Conservation (phyloP, 192 early-diverging fungal species). For the Geranomyces variabilis region DNA sequence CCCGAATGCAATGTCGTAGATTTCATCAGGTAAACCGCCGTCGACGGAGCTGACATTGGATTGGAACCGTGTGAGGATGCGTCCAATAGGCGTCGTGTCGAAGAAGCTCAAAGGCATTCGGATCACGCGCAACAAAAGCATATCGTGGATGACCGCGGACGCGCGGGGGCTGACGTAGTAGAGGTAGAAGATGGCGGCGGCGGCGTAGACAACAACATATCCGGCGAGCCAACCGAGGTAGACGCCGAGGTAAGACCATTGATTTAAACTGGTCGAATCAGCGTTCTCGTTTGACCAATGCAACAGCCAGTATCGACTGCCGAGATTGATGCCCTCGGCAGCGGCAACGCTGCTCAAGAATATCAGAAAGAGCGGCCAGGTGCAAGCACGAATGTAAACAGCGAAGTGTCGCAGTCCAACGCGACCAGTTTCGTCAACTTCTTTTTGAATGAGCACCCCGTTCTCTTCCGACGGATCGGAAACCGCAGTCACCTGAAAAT, state of each 20-base stretch:
- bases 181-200: constrained; percentile 12
- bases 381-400: constrained; percentile 27
- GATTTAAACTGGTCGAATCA: background rate
- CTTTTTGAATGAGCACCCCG: constrained; percentile 15
- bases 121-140: constrained; percentile 5
- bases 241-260: constrained; percentile 5
- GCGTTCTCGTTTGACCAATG: constrained; percentile 28
- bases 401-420: constrained; percentile 9
- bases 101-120: constrained; percentile 79
- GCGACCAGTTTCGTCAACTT: constrained; percentile 14
- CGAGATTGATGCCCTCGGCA: constrained; percentile 32
- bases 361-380: constrained; percentile 9
- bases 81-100: constrained; percentile 68
- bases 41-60: constrained; percentile 61
- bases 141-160: constrained; percentile 3
- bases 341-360: constrained; percentile 18
- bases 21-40: constrained; percentile 34
- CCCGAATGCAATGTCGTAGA: constrained; percentile 23
- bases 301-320: constrained; percentile 23
- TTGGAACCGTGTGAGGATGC: constrained; percentile 81
- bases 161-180: constrained; percentile 37
- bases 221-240: constrained; percentile 5
- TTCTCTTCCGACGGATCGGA: background rate
- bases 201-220: constrained; percentile 19
- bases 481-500: background rate